These are phyloP conservation scores for Penicillium digitatum DNA, from an alignment of 2,329 filamentous ascomycete species.

Conservation along the genomic window DNA sequence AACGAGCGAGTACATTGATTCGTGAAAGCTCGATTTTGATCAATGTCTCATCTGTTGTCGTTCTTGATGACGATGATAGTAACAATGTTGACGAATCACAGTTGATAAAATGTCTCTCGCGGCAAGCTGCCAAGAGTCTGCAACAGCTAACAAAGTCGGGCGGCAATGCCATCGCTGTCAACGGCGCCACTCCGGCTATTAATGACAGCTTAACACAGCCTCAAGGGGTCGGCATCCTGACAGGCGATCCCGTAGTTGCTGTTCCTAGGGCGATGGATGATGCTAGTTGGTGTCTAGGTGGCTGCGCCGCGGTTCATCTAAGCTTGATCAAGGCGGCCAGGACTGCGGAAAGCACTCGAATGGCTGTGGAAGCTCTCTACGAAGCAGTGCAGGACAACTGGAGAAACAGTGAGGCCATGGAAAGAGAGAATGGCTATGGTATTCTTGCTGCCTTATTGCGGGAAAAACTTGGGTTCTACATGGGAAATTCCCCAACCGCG, in stretches of 20 bases:
- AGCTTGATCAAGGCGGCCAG: constrained; percentile 77
- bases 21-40: constrained; percentile 78
- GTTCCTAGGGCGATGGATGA: constrained; percentile 84
- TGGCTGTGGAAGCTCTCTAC: constrained; percentile 78
- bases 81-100: constrained; percentile 68
- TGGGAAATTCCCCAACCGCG: constrained; percentile 30
- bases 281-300: constrained; percentile 87
- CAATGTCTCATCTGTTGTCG: constrained; percentile 74
- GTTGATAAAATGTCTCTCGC: constrained; percentile 71
- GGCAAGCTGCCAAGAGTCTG: constrained; percentile 63
- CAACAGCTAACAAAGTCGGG: constrained; percentile 67
- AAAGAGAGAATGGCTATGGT: constrained; percentile 88
- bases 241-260: constrained; percentile 76
- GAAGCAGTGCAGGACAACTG: constrained; percentile 84
- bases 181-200: constrained; percentile 79
- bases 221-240: constrained; percentile 76
- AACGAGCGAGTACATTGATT: constrained; percentile 76
- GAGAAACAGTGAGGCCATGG: constrained; percentile 98
- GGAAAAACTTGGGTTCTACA: constrained; percentile 61
- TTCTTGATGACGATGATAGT: constrained; percentile 75
- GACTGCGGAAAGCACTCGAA: constrained; percentile 65
- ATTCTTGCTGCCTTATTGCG: constrained; percentile 79
- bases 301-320: constrained; percentile 78
- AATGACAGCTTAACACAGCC: constrained; percentile 81
- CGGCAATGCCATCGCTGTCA: constrained; percentile 76